Evolutionary conservation across 768 basidiomycete species (phyloP), one percentile per base, ranked within the genome.

Genomic region (Lactarius akahatsu): DNA sequence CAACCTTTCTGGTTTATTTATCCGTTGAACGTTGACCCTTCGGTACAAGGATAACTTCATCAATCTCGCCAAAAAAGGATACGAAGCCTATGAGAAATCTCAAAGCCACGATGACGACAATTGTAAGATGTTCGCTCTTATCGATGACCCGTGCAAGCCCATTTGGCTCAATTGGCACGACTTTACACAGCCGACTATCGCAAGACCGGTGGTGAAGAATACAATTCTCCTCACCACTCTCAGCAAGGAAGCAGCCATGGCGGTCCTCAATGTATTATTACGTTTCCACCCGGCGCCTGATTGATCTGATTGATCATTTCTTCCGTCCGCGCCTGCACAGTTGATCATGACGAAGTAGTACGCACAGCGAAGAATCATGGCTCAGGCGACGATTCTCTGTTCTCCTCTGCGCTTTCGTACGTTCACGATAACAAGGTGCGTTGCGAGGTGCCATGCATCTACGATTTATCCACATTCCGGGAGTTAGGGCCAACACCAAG

Each of bases 51-150:
- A 91, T 67, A 81, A 74, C 65, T 82, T 92, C 71, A 81, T 90
- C 43, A 85, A 84, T 65, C 75, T 92, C 70, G 92, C 90, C 11
- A 88, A 91, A 76, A 75, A 92, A 76, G 85, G 86, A 68, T 75
- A 82, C 70, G 75, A 83, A 45, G 79, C 85, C 73, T 86, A 86
- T 77, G 76, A 79, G 70, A 16, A 40, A 1, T 60, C 63, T 13
- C 70, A 70, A 23, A 34, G 52, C 38, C 72, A 79, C 34, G 83
- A 81, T 20, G 82, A 43, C 28, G 15, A 85, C 18, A 76, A 81
- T 82, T 50, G 47, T 50, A 38, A 52, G 50, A 69, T 74, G 77
- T 68, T 45, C 66, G 67, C 41, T 15, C 13, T 6, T 8, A 3
- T 66, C 57, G 13, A 56, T 56, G n/a, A n/a, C 28, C 52, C 38